Percentiles rank a stretch among this genome's conserved stretches.
phyloP scores from a whole-genome alignment of 2,329 filamentous ascomycete genomes.

The Apiospora saccharicola region DNA sequence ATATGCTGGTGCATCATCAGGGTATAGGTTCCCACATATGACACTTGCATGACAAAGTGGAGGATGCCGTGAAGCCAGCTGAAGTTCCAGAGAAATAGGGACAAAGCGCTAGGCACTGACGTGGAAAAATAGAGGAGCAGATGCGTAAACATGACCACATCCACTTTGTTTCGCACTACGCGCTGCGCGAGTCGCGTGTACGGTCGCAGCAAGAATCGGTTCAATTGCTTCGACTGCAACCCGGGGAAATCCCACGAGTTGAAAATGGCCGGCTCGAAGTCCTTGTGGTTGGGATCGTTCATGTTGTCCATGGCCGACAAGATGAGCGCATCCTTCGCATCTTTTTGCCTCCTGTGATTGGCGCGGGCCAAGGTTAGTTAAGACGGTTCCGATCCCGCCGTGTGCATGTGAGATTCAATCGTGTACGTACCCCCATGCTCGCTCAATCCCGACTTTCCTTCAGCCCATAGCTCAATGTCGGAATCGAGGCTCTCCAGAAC shows the following conservation, averaged over 20 bases:
- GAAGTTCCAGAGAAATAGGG: slow-evolving; percentile 69
- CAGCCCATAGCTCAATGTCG: not conserved
- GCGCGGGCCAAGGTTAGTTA: not conserved
- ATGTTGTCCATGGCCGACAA: slow-evolving; percentile 44
- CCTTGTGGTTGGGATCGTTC: slow-evolving; percentile 55
- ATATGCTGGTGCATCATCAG: slow-evolving; percentile 88
- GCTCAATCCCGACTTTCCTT: not conserved
- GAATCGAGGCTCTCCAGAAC: slow-evolving; percentile 11
- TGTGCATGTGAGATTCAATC: no score
- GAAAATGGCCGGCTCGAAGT: slow-evolving; percentile 64
- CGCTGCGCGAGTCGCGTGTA: slow-evolving; percentile 64
- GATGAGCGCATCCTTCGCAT: not conserved
- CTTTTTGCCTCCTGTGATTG: slow-evolving; percentile 4
- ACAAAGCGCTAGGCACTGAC: slow-evolving; percentile 72
- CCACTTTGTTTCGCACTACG: slow-evolving; percentile 70
- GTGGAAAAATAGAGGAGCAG: slow-evolving; percentile 75
- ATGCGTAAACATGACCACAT: slow-evolving; percentile 82
- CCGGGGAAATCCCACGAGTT: slow-evolving; percentile 57
- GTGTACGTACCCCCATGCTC: not conserved
- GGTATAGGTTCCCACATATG: slow-evolving; percentile 77
- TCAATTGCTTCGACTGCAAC: slow-evolving; percentile 48
- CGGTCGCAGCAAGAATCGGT: slow-evolving; percentile 61
- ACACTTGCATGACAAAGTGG: slow-evolving; percentile 71
- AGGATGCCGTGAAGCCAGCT: slow-evolving; percentile 71
- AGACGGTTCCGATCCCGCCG: no score